These are phyloP conservation scores for Lomentospora prolificans DNA, from an alignment of 2,329 filamentous ascomycete species.

Conservation along the genomic window DNA sequence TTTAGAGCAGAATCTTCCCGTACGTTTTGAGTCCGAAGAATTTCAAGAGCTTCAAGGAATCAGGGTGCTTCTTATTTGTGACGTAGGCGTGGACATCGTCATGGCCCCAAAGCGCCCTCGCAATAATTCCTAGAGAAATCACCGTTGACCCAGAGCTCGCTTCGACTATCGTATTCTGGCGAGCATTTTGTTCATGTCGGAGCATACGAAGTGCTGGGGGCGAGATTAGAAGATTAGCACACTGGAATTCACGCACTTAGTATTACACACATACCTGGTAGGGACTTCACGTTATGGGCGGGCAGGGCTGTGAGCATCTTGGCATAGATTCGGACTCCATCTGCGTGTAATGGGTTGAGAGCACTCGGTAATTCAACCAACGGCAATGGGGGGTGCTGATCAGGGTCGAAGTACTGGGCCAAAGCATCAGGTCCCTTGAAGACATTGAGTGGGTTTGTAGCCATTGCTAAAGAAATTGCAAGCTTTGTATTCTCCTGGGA, in stretches of 20 bases:
- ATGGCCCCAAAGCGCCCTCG: constrained; percentile 26
- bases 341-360: constrained; percentile 44
- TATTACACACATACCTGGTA: constrained; percentile 39
- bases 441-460: constrained; percentile 34
- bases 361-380: constrained; percentile 47
- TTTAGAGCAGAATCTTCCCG: constrained; percentile 10
- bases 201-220: constrained; percentile 24
- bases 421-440: constrained; percentile 48
- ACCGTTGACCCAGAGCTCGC: constrained; percentile 54
- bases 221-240: background rate
- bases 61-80: constrained; percentile 35
- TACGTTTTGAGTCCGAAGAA: constrained; percentile 25
- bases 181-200: constrained; percentile 24
- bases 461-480: background rate
- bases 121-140: constrained; percentile 39
- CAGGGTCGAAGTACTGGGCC: constrained; percentile 49
- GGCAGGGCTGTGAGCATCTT: constrained; percentile 56
- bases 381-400: constrained; percentile 44
- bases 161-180: constrained; percentile 44
- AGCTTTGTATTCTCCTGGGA: background rate
- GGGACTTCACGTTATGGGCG: constrained; percentile 51
- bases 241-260: too few relatives aligned
- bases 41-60: constrained; percentile 22
- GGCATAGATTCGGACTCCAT: constrained; percentile 53
- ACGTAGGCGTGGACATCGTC: constrained; percentile 31